Conservation (phyloP, 2,329 filamentous ascomycete species). For the Scopulariopsis brevicaulis region DNA sequence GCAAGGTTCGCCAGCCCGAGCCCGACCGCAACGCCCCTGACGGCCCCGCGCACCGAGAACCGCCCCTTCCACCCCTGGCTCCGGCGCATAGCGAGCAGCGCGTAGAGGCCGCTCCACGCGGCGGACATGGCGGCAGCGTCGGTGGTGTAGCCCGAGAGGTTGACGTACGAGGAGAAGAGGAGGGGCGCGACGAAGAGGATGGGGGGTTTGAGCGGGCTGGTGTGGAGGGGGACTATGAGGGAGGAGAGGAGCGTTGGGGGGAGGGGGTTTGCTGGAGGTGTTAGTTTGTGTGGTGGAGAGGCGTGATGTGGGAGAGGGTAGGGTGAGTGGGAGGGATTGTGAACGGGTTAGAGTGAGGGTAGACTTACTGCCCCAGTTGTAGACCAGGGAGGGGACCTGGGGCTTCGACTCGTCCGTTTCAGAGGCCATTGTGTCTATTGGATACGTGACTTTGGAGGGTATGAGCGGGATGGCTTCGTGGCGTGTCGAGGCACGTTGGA, state of each 20-base stretch:
- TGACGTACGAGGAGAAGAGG: conserved; percentile 46
- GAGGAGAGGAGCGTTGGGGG: conserved; percentile 44
- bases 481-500: not conserved
- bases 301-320: not conserved
- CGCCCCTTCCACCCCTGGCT: conserved; percentile 26
- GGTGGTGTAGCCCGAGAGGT: conserved; percentile 45
- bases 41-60: conserved; percentile 34
- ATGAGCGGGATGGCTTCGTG: not conserved
- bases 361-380: conserved; percentile 39
- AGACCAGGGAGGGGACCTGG: conserved; percentile 4
- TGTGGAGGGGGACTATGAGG: conserved; percentile 43
- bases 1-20: conserved; percentile 35
- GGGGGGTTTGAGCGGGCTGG: conserved; percentile 38
- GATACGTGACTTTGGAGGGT: not conserved
- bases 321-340: not conserved
- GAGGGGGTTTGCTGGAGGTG: conserved; percentile 34
- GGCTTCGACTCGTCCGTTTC: not conserved
- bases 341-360: not conserved
- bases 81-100: conserved; percentile 39
- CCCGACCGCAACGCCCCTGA: conserved; percentile 38
- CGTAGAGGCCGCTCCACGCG: conserved; percentile 46
- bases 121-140: conserved; percentile 44
- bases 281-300: not conserved
- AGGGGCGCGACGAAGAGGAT: conserved; percentile 40
- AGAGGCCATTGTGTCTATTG: not conserved